Conservation (phyloP, 2,329 filamentous ascomycete species). For the Knoxdaviesia proteae region DNA sequence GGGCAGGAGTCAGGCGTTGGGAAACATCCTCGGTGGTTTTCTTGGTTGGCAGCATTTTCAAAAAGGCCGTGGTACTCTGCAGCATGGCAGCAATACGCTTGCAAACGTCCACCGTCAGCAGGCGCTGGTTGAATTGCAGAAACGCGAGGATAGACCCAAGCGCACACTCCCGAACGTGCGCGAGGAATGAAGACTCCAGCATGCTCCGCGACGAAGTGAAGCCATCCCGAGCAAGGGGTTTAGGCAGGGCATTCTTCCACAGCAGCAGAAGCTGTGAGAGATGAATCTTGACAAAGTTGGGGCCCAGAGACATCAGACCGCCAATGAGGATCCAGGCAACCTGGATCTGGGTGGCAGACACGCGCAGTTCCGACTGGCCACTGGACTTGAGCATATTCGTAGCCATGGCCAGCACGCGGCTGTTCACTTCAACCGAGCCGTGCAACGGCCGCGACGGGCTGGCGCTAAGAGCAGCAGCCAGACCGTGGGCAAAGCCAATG, state of each 20-base stretch:
- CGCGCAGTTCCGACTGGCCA: slow-evolving; percentile 70
- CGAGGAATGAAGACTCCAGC: slow-evolving; percentile 77
- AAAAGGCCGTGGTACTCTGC: slow-evolving; percentile 77
- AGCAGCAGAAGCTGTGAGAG: slow-evolving; percentile 78
- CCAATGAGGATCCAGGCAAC: slow-evolving; percentile 96
- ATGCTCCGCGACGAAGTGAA: slow-evolving; percentile 55
- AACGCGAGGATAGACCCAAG: slow-evolving; percentile 82
- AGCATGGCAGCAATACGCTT: slow-evolving; percentile 86
- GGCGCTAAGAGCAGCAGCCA: slow-evolving; percentile 78
- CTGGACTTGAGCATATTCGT: slow-evolving; percentile 85
- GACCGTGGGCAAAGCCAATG: slow-evolving; percentile 74
- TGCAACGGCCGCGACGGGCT: slow-evolving; percentile 76
- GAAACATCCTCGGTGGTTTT: slow-evolving; percentile 74
- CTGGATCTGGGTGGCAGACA: slow-evolving; percentile 87
- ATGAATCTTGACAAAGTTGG: slow-evolving; percentile 98
- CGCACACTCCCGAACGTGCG: slow-evolving; percentile 87
- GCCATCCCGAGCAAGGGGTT: slow-evolving; percentile 83
- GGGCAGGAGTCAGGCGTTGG: slow-evolving; percentile 61
- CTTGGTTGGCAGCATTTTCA: slow-evolving; percentile 65
- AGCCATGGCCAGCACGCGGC: slow-evolving; percentile 73
- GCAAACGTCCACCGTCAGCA: slow-evolving; percentile 84
- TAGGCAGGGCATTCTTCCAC: slow-evolving; percentile 94
- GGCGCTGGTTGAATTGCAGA: slow-evolving; percentile 74
- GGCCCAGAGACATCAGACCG: slow-evolving; percentile 85
- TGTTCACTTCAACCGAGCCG: slow-evolving; percentile 89